Conservation (phyloP, 352 stramenopile species). For the Phytophthora hibernalis region DNA sequence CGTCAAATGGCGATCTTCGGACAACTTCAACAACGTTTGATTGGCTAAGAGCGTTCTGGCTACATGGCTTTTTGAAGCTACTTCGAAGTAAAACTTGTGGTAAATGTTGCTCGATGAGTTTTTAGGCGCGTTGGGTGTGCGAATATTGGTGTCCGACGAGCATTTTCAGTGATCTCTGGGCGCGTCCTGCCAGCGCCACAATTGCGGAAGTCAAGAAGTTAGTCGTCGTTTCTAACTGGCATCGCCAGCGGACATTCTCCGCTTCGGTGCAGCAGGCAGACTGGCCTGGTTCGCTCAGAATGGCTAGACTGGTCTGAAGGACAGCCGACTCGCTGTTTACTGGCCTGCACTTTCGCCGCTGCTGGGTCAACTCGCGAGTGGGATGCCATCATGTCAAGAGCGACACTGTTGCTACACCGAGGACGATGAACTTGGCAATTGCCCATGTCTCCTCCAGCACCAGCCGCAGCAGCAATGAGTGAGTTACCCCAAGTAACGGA, state of each 20-base stretch:
- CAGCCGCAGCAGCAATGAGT: neutral
- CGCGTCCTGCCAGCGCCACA: conserved; percentile 4
- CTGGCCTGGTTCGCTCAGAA: conserved; percentile 9
- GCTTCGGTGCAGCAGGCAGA: conserved; percentile 13
- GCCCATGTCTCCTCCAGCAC: neutral
- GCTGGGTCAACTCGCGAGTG: neutral
- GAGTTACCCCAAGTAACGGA: conserved; percentile 13
- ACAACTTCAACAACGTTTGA: conserved; percentile 34
- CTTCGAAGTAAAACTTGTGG: neutral
- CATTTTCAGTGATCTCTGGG: neutral
- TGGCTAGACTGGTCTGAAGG: conserved; percentile 1
- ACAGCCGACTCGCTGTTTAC: conserved; percentile 22
- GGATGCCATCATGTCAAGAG: conserved; percentile 12
- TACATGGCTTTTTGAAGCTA: conserved; percentile 6
- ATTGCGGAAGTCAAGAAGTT: conserved; percentile 6
- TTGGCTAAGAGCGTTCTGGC: conserved; percentile 15
- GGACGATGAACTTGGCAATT: neutral
- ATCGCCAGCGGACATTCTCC: conserved; percentile 17
- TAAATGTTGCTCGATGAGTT: neutral
- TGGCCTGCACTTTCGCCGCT: neutral
- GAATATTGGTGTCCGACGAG: conserved; percentile 20
- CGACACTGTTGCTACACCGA: neutral
- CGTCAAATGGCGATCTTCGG: conserved; percentile 28
- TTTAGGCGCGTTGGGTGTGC: neutral
- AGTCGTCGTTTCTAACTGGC: too few species aligned